Base-by-base conservation (phyloP, 192 early-diverging fungal species). In the Linnemannia exigua region DNA sequence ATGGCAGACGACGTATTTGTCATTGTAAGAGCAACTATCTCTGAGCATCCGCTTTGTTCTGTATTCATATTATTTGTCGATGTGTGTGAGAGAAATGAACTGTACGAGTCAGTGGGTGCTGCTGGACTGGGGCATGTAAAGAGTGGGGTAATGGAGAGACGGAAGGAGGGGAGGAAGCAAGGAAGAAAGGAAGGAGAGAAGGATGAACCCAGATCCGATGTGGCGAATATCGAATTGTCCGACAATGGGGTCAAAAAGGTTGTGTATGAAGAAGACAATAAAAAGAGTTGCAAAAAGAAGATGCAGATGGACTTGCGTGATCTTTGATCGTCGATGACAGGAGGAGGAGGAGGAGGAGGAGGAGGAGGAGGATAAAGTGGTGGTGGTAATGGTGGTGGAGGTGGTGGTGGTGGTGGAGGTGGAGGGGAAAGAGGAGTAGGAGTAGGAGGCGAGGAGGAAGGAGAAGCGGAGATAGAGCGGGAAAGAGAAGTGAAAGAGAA, bases 261-360 rank as follows among this genome's bases (percentile, higher is more conserved):
- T 31, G 25, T n/a, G 58, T 63, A 63, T 63, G 58, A 63, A 31
- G 28, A 31, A 6, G n/a, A n/a, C n/a, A n/a, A 14, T 8, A 63
- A 12, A 25, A 58, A 28, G 54, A 63, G 58, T n/a, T n/a, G 58
- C 14, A 25, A 63, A 25, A 33, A 63, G 58, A 63, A 63, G 14
- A 63, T 33, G 58, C 58, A 79, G 35, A 46, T 38, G 77, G 69
- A 41, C n/a, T 71, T 79, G 77, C 36, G 68, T 71, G 77, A 61
- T 70, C 68, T 51, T 76, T 68, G 67, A 69, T 77, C 46, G 47
- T 37, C 67, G 75, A 69, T 47, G 35, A 37, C 52, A 16, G 25
- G 73, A 41, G 52, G 22, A 28, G 31, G 37, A 46, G 38, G 5
- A 77, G 47, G 63, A 76, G 38, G 33, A 5, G n/a, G 22, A 25